These are phyloP conservation scores for Cytospora schulzeri DNA, from an alignment of 2,329 filamentous ascomycete species.

Conservation along the genomic window DNA sequence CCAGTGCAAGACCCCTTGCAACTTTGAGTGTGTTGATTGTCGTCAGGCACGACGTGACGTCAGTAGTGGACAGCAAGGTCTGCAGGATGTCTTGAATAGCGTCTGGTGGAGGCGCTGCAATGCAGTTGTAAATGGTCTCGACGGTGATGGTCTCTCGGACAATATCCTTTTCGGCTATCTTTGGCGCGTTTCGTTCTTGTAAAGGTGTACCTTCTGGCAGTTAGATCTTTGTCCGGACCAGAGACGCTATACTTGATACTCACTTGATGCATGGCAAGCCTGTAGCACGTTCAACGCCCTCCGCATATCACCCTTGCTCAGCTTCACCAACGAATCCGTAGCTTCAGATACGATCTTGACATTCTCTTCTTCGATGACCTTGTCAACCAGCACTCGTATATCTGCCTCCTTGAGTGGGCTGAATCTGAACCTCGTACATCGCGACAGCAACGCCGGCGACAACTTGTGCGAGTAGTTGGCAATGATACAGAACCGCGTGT, in stretches of 20 bases:
- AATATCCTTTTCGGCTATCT: conserved; percentile 64
- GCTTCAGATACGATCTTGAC: conserved; percentile 84
- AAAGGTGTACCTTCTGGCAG: conserved; percentile 65
- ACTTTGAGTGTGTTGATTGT: conserved; percentile 88
- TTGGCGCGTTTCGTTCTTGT: conserved; percentile 60
- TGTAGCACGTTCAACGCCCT: conserved; percentile 92
- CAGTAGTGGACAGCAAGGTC: conserved; percentile 79
- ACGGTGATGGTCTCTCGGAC: conserved; percentile 80
- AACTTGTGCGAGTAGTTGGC: conserved; percentile 99
- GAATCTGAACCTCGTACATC: conserved; percentile 94
- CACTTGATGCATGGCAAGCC: conserved; percentile 92
- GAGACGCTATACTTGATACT: conserved; percentile 34
- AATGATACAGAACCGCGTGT: conserved; percentile 97
- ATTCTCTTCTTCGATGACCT: conserved; percentile 83
- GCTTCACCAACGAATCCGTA: conserved; percentile 76
- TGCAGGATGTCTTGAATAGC: conserved; percentile 84
- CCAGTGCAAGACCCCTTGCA: conserved; percentile 82
- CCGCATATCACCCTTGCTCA: conserved; percentile 96
- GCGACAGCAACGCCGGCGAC: conserved; percentile 85
- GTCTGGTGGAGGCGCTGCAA: conserved; percentile 88
- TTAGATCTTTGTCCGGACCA: conserved; percentile 7
- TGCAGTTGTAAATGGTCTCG: conserved; percentile 95
- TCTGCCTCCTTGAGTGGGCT: conserved; percentile 88
- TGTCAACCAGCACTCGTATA: conserved; percentile 82
- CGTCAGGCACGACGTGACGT: conserved; percentile 85